phyloP scores from a whole-genome alignment of 208 protist genomes.

The Spongospora subterranea region DNA sequence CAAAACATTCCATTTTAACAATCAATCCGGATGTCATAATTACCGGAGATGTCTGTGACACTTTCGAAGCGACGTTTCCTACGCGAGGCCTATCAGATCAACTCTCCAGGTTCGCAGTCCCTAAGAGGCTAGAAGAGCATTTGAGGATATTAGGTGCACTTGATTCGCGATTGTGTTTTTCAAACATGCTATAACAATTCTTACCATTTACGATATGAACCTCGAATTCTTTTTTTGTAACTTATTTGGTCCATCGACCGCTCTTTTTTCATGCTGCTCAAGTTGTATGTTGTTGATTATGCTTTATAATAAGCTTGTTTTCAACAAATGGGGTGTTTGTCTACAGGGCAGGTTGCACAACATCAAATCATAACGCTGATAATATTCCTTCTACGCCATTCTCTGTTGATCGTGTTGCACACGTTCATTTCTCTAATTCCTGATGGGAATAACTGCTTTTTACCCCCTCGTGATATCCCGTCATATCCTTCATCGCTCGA shows the following conservation, averaged over 20 bases:
- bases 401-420: not conserved
- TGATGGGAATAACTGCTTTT: not conserved
- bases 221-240: too few species aligned
- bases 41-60: not conserved
- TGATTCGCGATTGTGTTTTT: not conserved
- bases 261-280: too few species aligned
- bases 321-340: too few species aligned
- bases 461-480: not conserved
- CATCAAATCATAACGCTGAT: conserved; percentile 21
- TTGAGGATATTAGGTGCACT: not conserved
- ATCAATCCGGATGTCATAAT: conserved; percentile 37
- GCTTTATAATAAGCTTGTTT: too few species aligned
- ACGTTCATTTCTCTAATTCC: conserved; percentile 38
- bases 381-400: not conserved
- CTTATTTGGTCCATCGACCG: too few species aligned
- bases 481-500: conserved; percentile 23
- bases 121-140: conserved; percentile 27
- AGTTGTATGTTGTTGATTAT: too few species aligned
- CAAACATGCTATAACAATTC: not conserved
- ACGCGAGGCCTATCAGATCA: not conserved
- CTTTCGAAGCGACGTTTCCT: conserved; percentile 6
- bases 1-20: conserved; percentile 26
- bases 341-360: conserved; percentile 3
- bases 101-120: conserved; percentile 24
- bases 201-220: too few species aligned